Evolutionary conservation across 176 grass and related monocot genomes (phyloP).

Genomic region (Ensete ventricosum): DNA sequence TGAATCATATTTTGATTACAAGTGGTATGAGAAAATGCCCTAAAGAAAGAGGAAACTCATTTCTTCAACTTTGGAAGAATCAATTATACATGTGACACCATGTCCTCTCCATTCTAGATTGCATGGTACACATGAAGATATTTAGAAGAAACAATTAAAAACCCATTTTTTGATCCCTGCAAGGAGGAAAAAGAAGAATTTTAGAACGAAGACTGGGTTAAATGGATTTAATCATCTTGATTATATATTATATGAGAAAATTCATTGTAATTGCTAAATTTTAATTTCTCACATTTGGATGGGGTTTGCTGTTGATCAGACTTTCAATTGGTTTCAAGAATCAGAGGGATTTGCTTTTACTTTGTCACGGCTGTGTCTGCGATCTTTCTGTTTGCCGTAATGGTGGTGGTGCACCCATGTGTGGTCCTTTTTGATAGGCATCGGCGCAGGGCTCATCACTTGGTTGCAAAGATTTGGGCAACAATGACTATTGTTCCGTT

Average conservation of each 20-base stretch:
- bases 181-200: neutral
- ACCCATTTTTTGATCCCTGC: too few species aligned
- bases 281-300: conserved; percentile 7
- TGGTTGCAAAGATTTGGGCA: conserved; percentile 80
- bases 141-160: neutral
- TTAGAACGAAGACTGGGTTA: neutral
- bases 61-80: neutral
- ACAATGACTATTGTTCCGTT: conserved; percentile 66
- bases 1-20: neutral
- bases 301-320: conserved; percentile 35
- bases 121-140: neutral
- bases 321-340: conserved; percentile 41
- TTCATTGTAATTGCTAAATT: neutral
- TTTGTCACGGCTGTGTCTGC: conserved; percentile 47
- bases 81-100: too few species aligned
- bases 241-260: neutral
- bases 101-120: neutral
- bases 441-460: conserved; percentile 58
- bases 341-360: conserved; percentile 80
- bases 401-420: conserved; percentile 66
- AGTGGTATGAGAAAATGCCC: neutral
- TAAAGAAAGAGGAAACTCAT: neutral
- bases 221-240: neutral
- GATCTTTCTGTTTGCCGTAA: conserved; percentile 57
- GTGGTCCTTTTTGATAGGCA: conserved; percentile 69